These are phyloP conservation scores for Erodium chrysanthum DNA, from an alignment of 441 rosid genomes.

Conservation along the genomic window DNA sequence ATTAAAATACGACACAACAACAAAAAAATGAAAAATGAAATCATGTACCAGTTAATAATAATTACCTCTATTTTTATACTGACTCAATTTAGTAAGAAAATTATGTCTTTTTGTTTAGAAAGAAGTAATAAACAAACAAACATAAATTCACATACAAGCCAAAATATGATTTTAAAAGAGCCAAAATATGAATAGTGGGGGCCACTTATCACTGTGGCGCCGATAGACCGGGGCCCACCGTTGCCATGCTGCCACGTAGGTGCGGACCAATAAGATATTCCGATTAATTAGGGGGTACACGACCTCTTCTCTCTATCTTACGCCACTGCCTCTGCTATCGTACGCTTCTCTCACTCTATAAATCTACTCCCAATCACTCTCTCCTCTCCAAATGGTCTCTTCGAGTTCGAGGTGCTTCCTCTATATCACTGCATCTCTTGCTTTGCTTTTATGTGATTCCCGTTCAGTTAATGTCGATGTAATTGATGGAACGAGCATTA, in stretches of 20 bases:
- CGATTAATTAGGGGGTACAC: not conserved
- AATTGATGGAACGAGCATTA: no score
- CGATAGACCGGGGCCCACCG: not conserved
- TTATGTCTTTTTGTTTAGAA: no score
- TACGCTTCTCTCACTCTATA: not conserved
- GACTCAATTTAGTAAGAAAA: no score
- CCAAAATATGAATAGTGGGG: no score
- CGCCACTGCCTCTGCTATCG: conserved; percentile 1
- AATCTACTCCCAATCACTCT: not conserved
- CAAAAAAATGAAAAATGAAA: not conserved
- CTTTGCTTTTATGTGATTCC: not conserved
- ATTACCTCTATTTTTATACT: no score
- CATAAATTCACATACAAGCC: no score
- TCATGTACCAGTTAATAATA: no score
- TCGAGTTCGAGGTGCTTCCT: not conserved
- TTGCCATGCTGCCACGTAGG: not conserved
- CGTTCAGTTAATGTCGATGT: not conserved
- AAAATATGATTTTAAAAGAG: no score
- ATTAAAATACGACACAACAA: not conserved
- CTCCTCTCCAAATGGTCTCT: not conserved
- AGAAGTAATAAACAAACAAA: no score
- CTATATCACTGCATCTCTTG: not conserved
- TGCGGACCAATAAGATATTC: not conserved
- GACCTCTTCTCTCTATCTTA: conserved; percentile 1
- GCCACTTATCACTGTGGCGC: no score